Percentiles rank a stretch among this genome's conserved stretches.
Evolutionary conservation across 176 grass and related monocot species (phyloP).

Genomic region (Avena atlantica): DNA sequence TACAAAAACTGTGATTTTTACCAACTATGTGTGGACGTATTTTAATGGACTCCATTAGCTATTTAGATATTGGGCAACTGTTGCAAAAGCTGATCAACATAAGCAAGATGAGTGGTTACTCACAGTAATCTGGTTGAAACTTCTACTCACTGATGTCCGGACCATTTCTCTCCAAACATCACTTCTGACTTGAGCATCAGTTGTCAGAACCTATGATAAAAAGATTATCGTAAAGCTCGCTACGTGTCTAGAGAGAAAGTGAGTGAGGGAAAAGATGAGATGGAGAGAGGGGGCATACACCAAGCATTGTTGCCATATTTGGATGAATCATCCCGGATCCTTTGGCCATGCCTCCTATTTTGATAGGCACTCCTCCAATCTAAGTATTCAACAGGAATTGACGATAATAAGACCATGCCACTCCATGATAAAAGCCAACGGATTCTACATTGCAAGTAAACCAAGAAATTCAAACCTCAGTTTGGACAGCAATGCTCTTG

Average conservation of each 20-base stretch:
- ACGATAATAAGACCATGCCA: conserved; percentile 14
- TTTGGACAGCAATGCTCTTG: conserved; percentile 93
- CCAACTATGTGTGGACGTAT: conserved; percentile 24
- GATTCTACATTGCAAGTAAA: conserved; percentile 17
- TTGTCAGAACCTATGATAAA: conserved; percentile 88
- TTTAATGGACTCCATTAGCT: neutral
- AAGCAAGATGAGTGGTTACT: conserved; percentile 39
- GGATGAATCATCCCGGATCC: conserved; percentile 99
- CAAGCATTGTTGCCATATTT: conserved; percentile 99
- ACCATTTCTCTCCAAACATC: conserved; percentile 95
- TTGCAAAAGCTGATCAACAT: neutral
- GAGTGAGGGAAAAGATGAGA: conserved; percentile 20
- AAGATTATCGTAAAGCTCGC: conserved; percentile 27
- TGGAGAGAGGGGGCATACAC: conserved; percentile 57
- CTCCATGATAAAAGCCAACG: neutral
- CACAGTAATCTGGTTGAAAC: conserved; percentile 99
- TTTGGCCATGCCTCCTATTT: conserved; percentile 97
- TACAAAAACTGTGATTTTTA: neutral
- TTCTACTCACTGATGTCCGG: conserved; percentile 75
- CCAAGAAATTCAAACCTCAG: conserved; percentile 65
- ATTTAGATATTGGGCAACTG: conserved; percentile 14
- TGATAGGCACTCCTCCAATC: conserved; percentile 89
- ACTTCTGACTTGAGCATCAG: conserved; percentile 80
- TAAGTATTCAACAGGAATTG: conserved; percentile 53
- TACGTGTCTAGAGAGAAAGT: conserved; percentile 9